phyloP scores from a whole-genome alignment of 331 rosid genomes.

The Rhamnella rubrinervis region DNA sequence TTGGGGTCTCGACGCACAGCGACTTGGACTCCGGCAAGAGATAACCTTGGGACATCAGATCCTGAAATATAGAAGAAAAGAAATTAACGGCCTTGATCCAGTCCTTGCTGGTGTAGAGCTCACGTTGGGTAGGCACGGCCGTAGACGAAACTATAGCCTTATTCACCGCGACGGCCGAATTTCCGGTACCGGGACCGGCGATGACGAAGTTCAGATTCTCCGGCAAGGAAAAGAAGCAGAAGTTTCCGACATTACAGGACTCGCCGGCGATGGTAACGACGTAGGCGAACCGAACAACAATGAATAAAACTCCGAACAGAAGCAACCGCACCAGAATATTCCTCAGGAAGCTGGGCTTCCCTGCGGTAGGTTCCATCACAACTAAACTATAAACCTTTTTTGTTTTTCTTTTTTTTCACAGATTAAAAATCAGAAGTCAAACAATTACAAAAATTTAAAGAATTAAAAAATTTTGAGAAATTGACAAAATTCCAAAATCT shows the following conservation, averaged over 20 bases:
- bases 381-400: too few species aligned
- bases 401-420: too few species aligned
- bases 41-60: slow-evolving; percentile 60
- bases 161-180: slow-evolving; percentile 29
- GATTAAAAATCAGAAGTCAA: not conserved
- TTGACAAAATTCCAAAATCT: too few species aligned
- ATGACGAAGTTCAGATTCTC: slow-evolving; percentile 55
- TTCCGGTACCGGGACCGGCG: slow-evolving; percentile 42
- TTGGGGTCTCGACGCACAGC: slow-evolving; percentile 67
- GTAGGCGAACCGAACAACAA: slow-evolving; percentile 71
- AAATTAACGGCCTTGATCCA: slow-evolving; percentile 71
- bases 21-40: slow-evolving; percentile 56
- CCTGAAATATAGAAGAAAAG: slow-evolving; percentile 79
- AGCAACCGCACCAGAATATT: slow-evolving; percentile 59
- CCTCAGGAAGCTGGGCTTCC: slow-evolving; percentile 49
- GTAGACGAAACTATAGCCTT: slow-evolving; percentile 12
- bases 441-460: not conserved
- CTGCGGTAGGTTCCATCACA: slow-evolving; percentile 51
- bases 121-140: slow-evolving; percentile 18
- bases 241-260: slow-evolving; percentile 62
- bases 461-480: not conserved
- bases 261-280: slow-evolving; percentile 74
- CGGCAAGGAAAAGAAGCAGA: slow-evolving; percentile 85
- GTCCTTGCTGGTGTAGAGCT: slow-evolving; percentile 56
- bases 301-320: slow-evolving; percentile 57